These are phyloP conservation scores for Colletotrichum falcatum DNA, from an alignment of 2,329 filamentous ascomycete genomes.

Conservation along the genomic window DNA sequence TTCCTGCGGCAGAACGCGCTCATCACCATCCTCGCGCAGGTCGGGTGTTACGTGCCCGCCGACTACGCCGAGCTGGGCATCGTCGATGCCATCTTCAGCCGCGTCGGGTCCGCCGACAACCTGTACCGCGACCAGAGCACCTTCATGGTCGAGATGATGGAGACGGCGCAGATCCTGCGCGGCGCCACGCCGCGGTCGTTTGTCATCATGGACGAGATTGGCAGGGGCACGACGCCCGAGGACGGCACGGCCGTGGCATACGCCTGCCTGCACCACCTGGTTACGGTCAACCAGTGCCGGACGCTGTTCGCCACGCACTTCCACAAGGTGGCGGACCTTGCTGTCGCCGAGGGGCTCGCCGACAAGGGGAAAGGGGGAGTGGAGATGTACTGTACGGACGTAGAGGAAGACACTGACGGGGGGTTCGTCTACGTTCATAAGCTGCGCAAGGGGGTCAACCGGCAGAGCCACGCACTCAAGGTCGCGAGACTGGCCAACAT, in stretches of 20 bases:
- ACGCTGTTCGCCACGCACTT: constrained; percentile 97
- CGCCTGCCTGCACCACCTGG: constrained; percentile 87
- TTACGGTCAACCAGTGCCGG: constrained; percentile 80
- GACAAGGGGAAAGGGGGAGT: constrained; percentile 56
- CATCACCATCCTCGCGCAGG: constrained; percentile 92
- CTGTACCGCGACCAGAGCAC: constrained; percentile 96
- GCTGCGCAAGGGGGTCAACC: constrained; percentile 84
- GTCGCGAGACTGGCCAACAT: constrained; percentile 90
- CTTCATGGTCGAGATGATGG: constrained; percentile 99
- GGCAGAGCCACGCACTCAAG: constrained; percentile 90
- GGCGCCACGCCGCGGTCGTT: constrained; percentile 87
- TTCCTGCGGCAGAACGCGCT: constrained; percentile 96
- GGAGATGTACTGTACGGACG: constrained; percentile 88
- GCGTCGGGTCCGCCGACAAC: constrained; percentile 93
- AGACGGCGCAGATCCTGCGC: constrained; percentile 90
- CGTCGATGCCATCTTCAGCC: constrained; percentile 95
- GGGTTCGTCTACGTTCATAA: constrained; percentile 90
- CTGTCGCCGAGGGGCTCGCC: constrained; percentile 62
- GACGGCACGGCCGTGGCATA: constrained; percentile 92
- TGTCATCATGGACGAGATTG: constrained; percentile 98
- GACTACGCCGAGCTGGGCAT: constrained; percentile 87
- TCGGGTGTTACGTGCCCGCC: constrained; percentile 92
- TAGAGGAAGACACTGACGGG: constrained; percentile 76
- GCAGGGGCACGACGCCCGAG: constrained; percentile 91
- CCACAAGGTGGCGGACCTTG: constrained; percentile 85